A percentile compares a stretch with the other conserved stretches of the same genome.
These are phyloP conservation scores for Tolypocladium amazonense DNA, from an alignment of 2,329 filamentous ascomycete species.

Conservation along the genomic window DNA sequence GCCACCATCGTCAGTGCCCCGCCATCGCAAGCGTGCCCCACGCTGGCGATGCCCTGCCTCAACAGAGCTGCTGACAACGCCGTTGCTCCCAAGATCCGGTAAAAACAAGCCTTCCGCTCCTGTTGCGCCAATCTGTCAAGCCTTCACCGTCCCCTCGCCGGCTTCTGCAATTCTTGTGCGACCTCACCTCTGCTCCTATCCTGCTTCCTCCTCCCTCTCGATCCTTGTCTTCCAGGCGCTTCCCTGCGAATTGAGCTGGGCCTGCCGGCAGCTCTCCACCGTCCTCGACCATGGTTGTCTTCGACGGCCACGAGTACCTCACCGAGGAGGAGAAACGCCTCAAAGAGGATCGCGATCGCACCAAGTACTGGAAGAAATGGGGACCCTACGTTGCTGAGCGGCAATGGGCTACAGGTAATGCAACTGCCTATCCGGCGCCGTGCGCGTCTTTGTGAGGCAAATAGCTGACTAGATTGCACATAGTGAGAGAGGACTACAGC, in stretches of 20 bases:
- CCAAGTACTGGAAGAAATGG: slow-evolving; percentile 98
- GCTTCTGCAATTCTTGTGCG: neutral
- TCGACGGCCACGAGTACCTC: slow-evolving; percentile 78
- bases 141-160: neutral
- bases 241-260: neutral
- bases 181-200: neutral
- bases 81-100: neutral
- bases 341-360: slow-evolving; percentile 70
- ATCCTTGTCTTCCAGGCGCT: slow-evolving; percentile 5
- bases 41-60: neutral
- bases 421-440: slow-evolving; percentile 3
- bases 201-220: neutral
- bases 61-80: neutral
- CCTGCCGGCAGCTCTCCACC: neutral
- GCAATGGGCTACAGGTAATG: slow-evolving; percentile 85
- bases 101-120: neutral
- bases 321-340: slow-evolving; percentile 86
- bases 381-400: slow-evolving; percentile 87
- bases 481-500: slow-evolving; percentile 81
- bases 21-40: slow-evolving; percentile 3
- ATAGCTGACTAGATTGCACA: slow-evolving; percentile 11
- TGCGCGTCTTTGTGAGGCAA: neutral
- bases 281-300: slow-evolving; percentile 62
- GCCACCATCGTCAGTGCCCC: slow-evolving; percentile 2
- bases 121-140: no score